These are phyloP conservation scores for Allium fistulosum DNA, from an alignment of 106 monocot genomes.

Conservation along the genomic window DNA sequence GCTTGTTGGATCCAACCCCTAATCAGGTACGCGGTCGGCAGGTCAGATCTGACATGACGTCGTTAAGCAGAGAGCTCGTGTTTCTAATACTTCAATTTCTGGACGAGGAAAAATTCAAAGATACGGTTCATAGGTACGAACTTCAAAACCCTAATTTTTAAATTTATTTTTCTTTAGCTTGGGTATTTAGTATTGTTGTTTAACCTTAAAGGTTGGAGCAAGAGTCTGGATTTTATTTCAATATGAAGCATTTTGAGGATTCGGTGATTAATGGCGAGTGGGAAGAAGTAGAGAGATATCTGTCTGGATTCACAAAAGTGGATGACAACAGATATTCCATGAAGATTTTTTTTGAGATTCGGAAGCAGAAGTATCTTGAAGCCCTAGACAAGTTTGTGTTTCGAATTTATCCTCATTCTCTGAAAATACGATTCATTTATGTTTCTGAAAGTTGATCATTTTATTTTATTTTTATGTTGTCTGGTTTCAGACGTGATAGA, in stretches of 20 bases:
- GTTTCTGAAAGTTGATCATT: neutral
- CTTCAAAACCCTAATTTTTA: slow-evolving; percentile 4
- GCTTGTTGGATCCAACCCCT: slow-evolving; percentile 5
- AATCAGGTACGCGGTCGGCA: neutral
- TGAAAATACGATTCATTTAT: neutral
- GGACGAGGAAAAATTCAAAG: slow-evolving; percentile 26
- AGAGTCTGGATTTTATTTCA: slow-evolving; percentile 15
- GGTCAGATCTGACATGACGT: slow-evolving; percentile 10
- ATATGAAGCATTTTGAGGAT: slow-evolving; percentile 17
- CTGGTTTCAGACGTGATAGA: slow-evolving; percentile 5
- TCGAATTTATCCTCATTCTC: neutral
- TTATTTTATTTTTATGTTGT: neutral
- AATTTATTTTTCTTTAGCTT: neutral
- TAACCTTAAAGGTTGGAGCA: slow-evolving; percentile 4
- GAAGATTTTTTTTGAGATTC: slow-evolving; percentile 18
- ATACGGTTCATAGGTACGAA: slow-evolving; percentile 28
- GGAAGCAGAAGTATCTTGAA: slow-evolving; percentile 15
- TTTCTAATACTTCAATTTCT: slow-evolving; percentile 30
- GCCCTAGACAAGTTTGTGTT: slow-evolving; percentile 7
- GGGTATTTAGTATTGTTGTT: too few relatives aligned
- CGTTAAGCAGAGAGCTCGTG: slow-evolving; percentile 16
- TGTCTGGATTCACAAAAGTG: slow-evolving; percentile 10
- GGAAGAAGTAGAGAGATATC: slow-evolving; percentile 11
- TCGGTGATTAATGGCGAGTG: slow-evolving; percentile 10
- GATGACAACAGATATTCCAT: slow-evolving; percentile 9